Evolutionary conservation across 1,284 basidiomycete species (phyloP).

Genomic region (Puccinia triticina): DNA sequence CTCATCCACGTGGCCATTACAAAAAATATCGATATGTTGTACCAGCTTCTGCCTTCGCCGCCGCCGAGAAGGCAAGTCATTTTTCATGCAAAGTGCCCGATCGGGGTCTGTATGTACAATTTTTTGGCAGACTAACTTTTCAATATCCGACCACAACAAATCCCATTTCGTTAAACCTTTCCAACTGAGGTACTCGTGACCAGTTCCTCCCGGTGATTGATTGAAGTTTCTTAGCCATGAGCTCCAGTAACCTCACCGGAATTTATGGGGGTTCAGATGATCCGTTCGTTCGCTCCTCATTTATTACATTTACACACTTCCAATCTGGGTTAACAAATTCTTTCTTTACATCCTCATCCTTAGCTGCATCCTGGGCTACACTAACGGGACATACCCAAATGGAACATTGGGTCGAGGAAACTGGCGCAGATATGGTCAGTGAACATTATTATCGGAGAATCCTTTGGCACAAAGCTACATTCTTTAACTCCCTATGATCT

Average conservation of each 20-base stretch:
- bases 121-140: too few relatives aligned
- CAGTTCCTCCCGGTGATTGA: not conserved
- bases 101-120: too few relatives aligned
- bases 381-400: conserved; percentile 49
- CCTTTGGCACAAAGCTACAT: not conserved
- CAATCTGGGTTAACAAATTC: not conserved
- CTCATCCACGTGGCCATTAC: too few relatives aligned
- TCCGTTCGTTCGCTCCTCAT: conserved; percentile 33
- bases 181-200: too few relatives aligned
- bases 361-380: conserved; percentile 50
- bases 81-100: too few relatives aligned
- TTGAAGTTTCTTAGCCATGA: not conserved
- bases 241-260: conserved; percentile 10
- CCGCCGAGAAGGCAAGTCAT: too few relatives aligned
- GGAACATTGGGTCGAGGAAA: conserved; percentile 40
- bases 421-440: conserved; percentile 44
- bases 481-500: not conserved
- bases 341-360: not conserved
- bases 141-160: too few relatives aligned
- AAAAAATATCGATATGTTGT: too few relatives aligned
- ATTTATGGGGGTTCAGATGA: conserved; percentile 49
- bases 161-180: too few relatives aligned
- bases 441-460: not conserved
- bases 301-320: not conserved
- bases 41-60: too few relatives aligned